Evolutionary conservation across 768 basidiomycete species (phyloP), one percentile per base, ranked within the genome.

Genomic region (Termitomyces sp.): DNA sequence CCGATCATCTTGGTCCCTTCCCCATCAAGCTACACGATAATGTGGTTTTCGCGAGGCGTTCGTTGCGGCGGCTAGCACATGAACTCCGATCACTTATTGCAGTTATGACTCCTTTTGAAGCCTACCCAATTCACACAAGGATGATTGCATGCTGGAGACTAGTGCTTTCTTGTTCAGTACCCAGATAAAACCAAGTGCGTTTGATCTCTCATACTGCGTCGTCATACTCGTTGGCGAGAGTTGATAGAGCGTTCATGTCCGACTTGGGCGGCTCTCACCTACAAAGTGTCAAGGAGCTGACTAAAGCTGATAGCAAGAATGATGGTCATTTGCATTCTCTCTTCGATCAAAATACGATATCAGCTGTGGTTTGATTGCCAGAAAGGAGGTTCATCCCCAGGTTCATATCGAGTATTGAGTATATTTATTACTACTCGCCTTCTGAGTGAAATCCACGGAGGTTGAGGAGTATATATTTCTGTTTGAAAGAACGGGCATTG

Each of bases 1-100:
- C 58, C 45, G 58, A 62, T 59, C 58, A 46, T 41, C 45, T 38
- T n/a, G 14, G 19, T 27, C 19, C 44, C 27, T 32, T 56, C 57
- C 50, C 60, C 60, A 58, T 61, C 49, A 16, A 40, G 53, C 34
- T 23, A 17, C 14, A 51, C 35, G 31, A 32, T 51, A 32, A 46
- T 57, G 44, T 43, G 46, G 45, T 35, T 45, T 54, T 57, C 48
- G 53, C 50, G 53, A 58, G 42, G 45, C 19, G 45, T 56, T 53
- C 19, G 45, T 56, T 53, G 57, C 58, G 61, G 58, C 56, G 56
- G 48, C 53, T 55, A 52, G 56, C 54, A 27, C 38, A 42, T 42
- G 25, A 57, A 54, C 38, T 62, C 61, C 61, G 61, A 62, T 62
- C 61, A 62, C 11, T 32, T 43, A 44, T 57, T 56, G 50, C 51